phyloP scores from a whole-genome alignment of 768 basidiomycete species.

The Auricularia cornea region DNA sequence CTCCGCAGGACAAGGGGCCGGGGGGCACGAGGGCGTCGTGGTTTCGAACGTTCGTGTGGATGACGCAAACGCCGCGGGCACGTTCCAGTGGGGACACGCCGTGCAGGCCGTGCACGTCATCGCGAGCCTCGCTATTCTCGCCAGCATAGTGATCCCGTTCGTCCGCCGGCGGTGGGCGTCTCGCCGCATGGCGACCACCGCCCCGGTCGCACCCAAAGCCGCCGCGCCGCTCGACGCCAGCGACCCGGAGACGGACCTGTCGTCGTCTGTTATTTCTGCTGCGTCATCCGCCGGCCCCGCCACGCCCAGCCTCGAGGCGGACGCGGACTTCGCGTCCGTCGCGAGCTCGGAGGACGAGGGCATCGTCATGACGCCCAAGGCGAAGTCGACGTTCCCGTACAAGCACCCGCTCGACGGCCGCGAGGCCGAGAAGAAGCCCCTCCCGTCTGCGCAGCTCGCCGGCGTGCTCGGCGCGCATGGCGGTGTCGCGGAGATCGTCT shows the following conservation, averaged over 20 bases:
- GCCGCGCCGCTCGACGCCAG: neutral
- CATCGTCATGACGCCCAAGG: neutral
- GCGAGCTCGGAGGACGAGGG: neutral
- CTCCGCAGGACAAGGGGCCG: slow-evolving; percentile 4
- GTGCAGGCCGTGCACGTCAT: slow-evolving; percentile 30
- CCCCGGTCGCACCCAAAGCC: neutral
- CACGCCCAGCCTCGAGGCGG: neutral
- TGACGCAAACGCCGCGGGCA: no score
- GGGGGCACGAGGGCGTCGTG: no score
- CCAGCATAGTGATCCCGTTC: slow-evolving; percentile 3
- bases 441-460: slow-evolving; percentile 33
- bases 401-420: neutral
- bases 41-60: no score
- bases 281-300: neutral
- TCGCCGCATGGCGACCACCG: neutral
- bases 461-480: slow-evolving; percentile 31
- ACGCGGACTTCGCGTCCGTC: neutral
- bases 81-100: slow-evolving; percentile 43
- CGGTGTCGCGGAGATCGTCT: slow-evolving; percentile 30
- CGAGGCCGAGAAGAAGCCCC: slow-evolving; percentile 3
- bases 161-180: neutral
- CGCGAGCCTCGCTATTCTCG: slow-evolving; percentile 15
- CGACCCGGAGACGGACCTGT: neutral
- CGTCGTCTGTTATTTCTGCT: neutral
- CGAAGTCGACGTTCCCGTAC: neutral